These are phyloP conservation scores for Stygiomarasmius scandens DNA, from an alignment of 1,284 basidiomycete species.

Conservation along the genomic window DNA sequence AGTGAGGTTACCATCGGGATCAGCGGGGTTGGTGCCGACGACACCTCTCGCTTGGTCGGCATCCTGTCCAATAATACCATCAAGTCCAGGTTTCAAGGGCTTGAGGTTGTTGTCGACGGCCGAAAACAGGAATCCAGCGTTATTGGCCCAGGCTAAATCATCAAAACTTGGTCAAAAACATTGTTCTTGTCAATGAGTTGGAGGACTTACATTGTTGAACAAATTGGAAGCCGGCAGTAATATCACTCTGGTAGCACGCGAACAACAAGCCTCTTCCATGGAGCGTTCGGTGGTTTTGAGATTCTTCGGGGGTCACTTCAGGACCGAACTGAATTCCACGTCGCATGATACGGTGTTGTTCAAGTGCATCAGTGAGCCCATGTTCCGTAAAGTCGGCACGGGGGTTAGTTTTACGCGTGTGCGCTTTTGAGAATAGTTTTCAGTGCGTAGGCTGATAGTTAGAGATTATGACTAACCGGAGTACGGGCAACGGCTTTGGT, in stretches of 20 bases:
- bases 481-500: slow-evolving; percentile 53
- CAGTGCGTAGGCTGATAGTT: no score
- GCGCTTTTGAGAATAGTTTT: no score
- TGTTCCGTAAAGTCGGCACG: slow-evolving; percentile 44
- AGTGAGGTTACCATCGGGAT: slow-evolving; percentile 27
- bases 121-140: background rate
- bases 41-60: slow-evolving; percentile 33
- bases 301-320: slow-evolving; percentile 44
- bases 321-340: slow-evolving; percentile 51
- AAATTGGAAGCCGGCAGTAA: slow-evolving; percentile 51
- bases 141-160: slow-evolving; percentile 32
- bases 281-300: slow-evolving; percentile 33
- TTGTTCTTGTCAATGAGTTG: background rate
- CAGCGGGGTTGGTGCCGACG: slow-evolving; percentile 42
- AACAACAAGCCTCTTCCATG: slow-evolving; percentile 54
- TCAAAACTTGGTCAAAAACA: background rate
- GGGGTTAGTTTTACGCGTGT: slow-evolving; percentile 59
- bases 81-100: slow-evolving; percentile 26
- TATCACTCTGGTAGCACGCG: slow-evolving; percentile 49
- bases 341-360: slow-evolving; percentile 42
- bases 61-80: slow-evolving; percentile 51
- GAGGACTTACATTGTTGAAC: slow-evolving; percentile 38
- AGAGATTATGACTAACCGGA: no score
- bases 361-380: background rate
- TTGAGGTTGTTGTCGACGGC: slow-evolving; percentile 24